A percentile compares a stretch with the other conserved stretches of the same genome.
Evolutionary conservation across 345 rosid species (phyloP).

Genomic region (Citropsis articulata): DNA sequence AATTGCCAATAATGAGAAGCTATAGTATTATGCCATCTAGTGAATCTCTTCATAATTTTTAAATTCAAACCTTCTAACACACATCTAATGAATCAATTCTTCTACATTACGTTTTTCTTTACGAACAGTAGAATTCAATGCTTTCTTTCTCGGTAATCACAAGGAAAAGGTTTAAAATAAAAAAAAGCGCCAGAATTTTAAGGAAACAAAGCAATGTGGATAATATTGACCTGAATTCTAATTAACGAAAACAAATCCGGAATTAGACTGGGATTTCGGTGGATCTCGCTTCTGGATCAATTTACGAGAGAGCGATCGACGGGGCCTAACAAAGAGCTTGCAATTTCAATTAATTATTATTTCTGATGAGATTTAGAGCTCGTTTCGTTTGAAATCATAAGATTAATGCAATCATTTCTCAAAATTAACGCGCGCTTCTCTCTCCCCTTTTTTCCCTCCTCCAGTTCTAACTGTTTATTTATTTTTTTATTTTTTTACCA

Average conservation of each 20-base stretch:
- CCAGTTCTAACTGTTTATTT: neutral
- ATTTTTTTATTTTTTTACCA: too few relatives aligned
- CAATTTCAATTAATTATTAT: neutral
- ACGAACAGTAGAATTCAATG: neutral
- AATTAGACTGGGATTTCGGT: neutral
- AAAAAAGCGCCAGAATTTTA: neutral
- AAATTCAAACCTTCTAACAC: neutral
- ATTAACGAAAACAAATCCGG: neutral
- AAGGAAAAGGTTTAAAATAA: neutral
- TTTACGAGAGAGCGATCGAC: neutral
- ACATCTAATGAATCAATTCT: neutral
- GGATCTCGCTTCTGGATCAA: neutral
- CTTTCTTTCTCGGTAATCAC: neutral
- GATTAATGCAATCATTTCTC: neutral
- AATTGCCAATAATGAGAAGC: neutral
- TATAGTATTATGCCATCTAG: neutral
- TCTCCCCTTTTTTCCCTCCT: slow-evolving; percentile 4
- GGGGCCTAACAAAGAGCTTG: neutral
- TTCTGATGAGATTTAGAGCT: neutral
- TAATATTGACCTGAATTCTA: slow-evolving; percentile 9
- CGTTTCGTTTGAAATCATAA: neutral
- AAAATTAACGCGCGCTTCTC: neutral
- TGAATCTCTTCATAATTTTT: too few relatives aligned
- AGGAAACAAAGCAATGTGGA: neutral
- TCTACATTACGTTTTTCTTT: neutral